Evolutionary conservation across 2,329 filamentous ascomycete species (phyloP), one percentile per base, ranked within the genome.

Genomic region (Triangularia verruculosa): DNA sequence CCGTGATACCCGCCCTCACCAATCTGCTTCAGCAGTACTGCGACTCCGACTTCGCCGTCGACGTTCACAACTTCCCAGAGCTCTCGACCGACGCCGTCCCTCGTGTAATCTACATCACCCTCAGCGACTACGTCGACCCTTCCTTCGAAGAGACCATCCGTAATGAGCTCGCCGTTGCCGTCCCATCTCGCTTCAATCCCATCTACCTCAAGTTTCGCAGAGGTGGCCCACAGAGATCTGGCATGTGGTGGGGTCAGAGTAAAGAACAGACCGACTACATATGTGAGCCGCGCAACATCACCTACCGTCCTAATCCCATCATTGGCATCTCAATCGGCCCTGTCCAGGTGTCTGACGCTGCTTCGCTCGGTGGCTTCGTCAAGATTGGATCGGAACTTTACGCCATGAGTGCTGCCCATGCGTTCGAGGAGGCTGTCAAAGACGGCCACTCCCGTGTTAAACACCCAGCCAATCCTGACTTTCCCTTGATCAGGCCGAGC

Each of bases 31-130:
- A 63, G 43, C 22, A 24, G 20, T 30, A 63, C 58, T 65, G 61
- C 59, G 58, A n/a, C 3, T 28, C 53, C 9, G 62, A 68, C 39
- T 66, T 64, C 24, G 61, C 66, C 24, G 53, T 66, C 3, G 66
- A 64, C 47, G 64, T 66, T 20, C 62, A 68, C 62, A 66, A 63
- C 62, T 68, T 68, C 32, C 62, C 66, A 1, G 66, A 66, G 25
- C n/a, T 61, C 22, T 61, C 53, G 12, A 57, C 43, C 22, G 55
- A 64, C 3, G 60, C 60, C 13, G 61, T 65, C 43, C 66, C 63
- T 9, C 30, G 64, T 13, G 61, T 66, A 17, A 66, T 67, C 13
- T 64, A 61, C 55, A 60, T 67, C 60, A 64, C 63, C 12, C 43
- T 65, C 7, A 20, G 15, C 8, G 53, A 9, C 9, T 13, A 9